Conservation (phyloP, 2,329 filamentous ascomycete genomes). For the Calonectria multiphialidica region DNA sequence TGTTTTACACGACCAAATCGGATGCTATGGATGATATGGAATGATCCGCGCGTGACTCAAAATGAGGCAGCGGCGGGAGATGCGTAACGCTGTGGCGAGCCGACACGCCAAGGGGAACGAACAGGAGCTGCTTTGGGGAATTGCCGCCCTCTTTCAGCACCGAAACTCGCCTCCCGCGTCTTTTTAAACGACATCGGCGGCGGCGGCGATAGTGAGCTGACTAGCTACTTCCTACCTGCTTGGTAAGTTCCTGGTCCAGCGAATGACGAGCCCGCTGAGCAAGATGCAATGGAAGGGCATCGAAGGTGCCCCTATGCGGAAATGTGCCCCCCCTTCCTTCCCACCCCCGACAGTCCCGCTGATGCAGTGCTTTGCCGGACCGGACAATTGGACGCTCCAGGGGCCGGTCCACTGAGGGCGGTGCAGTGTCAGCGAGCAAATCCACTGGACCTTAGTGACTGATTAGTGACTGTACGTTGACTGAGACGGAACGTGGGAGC, state of each 20-base stretch:
- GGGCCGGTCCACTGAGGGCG: slow-evolving; percentile 34
- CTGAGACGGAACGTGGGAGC: slow-evolving; percentile 19
- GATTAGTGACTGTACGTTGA: slow-evolving; percentile 18
- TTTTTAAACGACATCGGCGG: slow-evolving; percentile 36
- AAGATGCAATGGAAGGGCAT: slow-evolving; percentile 41
- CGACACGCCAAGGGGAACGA: neutral
- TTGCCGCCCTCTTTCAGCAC: slow-evolving; percentile 13
- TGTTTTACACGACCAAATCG: slow-evolving; percentile 18
- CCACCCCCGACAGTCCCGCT: slow-evolving; percentile 26
- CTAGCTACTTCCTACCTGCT: slow-evolving; percentile 37
- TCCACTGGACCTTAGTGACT: slow-evolving; percentile 22
- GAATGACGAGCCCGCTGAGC: slow-evolving; percentile 34
- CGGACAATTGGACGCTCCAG: slow-evolving; percentile 20
- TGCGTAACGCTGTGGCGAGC: slow-evolving; percentile 19
- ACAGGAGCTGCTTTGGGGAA: slow-evolving; percentile 9
- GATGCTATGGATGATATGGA: slow-evolving; percentile 19
- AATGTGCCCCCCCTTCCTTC: neutral
- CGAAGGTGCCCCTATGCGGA: slow-evolving; percentile 33
- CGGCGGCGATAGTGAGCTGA: slow-evolving; percentile 44
- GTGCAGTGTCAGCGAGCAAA: slow-evolving; percentile 25
- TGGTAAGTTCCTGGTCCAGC: slow-evolving; percentile 34
- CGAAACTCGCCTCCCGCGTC: slow-evolving; percentile 35
- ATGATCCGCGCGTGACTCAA: slow-evolving; percentile 13
- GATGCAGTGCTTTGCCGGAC: slow-evolving; percentile 25
- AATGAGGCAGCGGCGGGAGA: slow-evolving; percentile 1